Evolutionary conservation across 176 grass and related monocot species (phyloP).

Genomic region (Phyllostachys edulis): DNA sequence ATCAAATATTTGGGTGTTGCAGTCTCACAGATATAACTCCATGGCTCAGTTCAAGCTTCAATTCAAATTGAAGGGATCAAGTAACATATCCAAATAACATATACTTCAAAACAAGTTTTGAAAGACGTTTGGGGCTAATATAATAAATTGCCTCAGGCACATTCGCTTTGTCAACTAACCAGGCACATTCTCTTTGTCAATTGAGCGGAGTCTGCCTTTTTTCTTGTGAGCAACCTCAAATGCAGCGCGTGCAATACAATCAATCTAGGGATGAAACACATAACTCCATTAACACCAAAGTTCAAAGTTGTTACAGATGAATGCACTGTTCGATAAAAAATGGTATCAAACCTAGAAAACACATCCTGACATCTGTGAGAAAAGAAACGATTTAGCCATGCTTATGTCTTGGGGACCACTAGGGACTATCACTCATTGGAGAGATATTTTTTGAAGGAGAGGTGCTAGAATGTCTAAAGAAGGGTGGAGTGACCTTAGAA

Average conservation of each 20-base stretch:
- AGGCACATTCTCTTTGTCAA: too few species aligned
- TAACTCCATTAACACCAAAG: background rate
- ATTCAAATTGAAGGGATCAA: slow-evolving; percentile 4
- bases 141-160: slow-evolving; percentile 68
- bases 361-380: background rate
- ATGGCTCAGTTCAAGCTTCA: background rate
- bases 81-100: background rate
- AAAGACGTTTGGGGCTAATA: slow-evolving; percentile 6
- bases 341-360: background rate
- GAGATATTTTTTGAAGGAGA: background rate
- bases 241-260: slow-evolving; percentile 75
- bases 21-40: background rate
- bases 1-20: background rate
- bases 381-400: background rate
- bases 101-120: background rate
- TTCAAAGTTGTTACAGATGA: slow-evolving; percentile 14
- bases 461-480: background rate
- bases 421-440: background rate
- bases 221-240: slow-evolving; percentile 92
- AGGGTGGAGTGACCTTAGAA: slow-evolving; percentile 52
- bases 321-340: slow-evolving; percentile 4
- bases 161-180: slow-evolving; percentile 99
- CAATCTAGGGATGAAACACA: slow-evolving; percentile 47
- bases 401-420: background rate
- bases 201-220: slow-evolving; percentile 65